Base-by-base conservation (phyloP, 75 land plant species). In the Larix kaempferi region DNA sequence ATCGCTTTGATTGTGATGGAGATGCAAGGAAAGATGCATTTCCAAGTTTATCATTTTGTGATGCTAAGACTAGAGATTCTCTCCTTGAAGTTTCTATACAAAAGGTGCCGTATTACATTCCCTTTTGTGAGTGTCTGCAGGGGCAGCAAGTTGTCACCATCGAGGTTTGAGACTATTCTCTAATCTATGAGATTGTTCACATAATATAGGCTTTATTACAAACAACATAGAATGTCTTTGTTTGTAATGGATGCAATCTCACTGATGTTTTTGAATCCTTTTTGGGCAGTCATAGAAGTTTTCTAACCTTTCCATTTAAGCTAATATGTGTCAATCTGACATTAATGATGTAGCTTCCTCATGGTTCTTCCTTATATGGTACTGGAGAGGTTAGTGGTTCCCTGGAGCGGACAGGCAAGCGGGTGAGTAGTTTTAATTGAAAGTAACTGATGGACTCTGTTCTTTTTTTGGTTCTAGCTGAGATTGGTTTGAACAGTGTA, bases 351-450 rank as follows among this genome's bases (percentile, higher is more conserved):
- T 76, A 95, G 98, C 84, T 96, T 79, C 97, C 99, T 73, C 13
- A 16, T 21, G 96, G 92, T 65, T 82, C 97, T 59, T 87, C 94
- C 8, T 84, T 94, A 23, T 94, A 96, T 85, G 99, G 99, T 57
- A 94, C 97, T 58, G 99, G 99, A 75, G 99, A 96, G 86, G 97
- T 87, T 35, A 86, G 95, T 78, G 99, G 99, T 25, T 84, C 86
- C 44, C 86, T 96, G 22, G 97, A 96, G 81, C 92, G 99, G 52
- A 88, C 97, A 21, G 99, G 99, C 54, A 93, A 89, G 73, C 84
- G 99, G 78, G 97, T 94, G 71, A 78, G 85, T 27, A 37, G 35
- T 7, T 44, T 54, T 57, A 5, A n/a, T 55, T 57, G 37, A 39
- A 76, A 57, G 74, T n/a, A 60, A 3, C 2, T 2, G 5, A 23